Evolutionary conservation across 78 protist genomes (phyloP).

Genomic region (Parvularia atlantis): DNA sequence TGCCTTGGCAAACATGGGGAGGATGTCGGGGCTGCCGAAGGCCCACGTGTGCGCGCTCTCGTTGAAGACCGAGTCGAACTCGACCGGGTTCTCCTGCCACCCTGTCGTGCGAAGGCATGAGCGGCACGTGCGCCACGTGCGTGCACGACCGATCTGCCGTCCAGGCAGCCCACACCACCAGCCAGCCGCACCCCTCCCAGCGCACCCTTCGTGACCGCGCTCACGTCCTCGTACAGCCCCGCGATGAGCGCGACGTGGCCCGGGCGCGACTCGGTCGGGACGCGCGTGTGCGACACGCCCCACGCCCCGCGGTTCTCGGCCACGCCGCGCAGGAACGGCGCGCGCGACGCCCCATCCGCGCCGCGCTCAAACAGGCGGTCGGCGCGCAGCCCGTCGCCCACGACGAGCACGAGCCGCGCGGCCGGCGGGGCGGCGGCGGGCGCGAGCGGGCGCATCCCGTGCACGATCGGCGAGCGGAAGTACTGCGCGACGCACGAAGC

Average conservation of each 20-base stretch:
- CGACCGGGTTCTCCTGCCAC: conserved; percentile 74
- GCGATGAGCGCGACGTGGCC: conserved; percentile 82
- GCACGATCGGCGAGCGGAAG: conserved; percentile 72
- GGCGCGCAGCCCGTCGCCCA: conserved; percentile 72
- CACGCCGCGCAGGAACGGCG: conserved; percentile 50
- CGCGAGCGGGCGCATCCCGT: conserved; percentile 43
- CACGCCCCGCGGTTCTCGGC: conserved; percentile 30
- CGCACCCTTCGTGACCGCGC: conserved; percentile 75
- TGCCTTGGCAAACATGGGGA: conserved; percentile 54
- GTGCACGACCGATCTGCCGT: too few species aligned
- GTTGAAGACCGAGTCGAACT: conserved; percentile 73
- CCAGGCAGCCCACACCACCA: too few species aligned
- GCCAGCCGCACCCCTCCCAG: not conserved
- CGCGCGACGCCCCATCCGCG: not conserved
- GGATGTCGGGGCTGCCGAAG: conserved; percentile 71
- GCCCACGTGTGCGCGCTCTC: conserved; percentile 35
- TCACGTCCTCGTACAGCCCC: conserved; percentile 81
- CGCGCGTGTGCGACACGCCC: conserved; percentile 79
- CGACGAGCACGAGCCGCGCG: conserved; percentile 40
- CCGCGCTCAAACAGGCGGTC: conserved; percentile 52
- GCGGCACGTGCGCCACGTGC: too few species aligned
- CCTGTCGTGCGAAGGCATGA: too few species aligned
- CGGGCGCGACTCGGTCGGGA: conserved; percentile 89
- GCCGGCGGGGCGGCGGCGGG: conserved; percentile 27
- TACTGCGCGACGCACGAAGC: too few species aligned